These are phyloP conservation scores for Ganoderma multipileum DNA, from an alignment of 1,284 basidiomycete genomes.

Conservation along the genomic window DNA sequence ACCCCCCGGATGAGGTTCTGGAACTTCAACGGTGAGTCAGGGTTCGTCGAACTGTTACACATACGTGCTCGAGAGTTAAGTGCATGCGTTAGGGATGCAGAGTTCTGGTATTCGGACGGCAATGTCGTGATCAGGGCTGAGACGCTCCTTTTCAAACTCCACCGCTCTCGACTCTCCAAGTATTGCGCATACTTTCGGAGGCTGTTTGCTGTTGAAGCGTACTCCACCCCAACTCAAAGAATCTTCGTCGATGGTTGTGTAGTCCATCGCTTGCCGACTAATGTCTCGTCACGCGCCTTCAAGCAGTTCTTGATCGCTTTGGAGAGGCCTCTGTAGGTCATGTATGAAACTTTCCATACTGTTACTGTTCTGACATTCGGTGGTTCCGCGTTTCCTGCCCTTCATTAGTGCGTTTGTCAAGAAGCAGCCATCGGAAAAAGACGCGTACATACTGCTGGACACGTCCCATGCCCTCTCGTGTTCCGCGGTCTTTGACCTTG, in stretches of 20 bases:
- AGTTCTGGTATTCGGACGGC: neutral
- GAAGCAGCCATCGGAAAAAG: neutral
- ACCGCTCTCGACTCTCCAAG: neutral
- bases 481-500: neutral
- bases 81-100: neutral
- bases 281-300: neutral
- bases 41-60: too few species aligned
- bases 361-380: too few species aligned
- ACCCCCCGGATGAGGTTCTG: too few species aligned
- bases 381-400: too few species aligned
- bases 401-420: neutral
- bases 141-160: neutral
- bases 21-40: neutral
- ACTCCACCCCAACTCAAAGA: too few species aligned
- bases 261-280: neutral
- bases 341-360: too few species aligned
- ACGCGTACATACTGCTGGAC: neutral
- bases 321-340: neutral
- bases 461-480: neutral
- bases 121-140: neutral
- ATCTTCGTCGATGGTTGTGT: neutral
- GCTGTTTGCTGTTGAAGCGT: neutral
- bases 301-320: neutral
- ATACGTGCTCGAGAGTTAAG: neutral
- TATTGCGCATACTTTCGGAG: neutral